Base-by-base conservation (phyloP, 2,329 filamentous ascomycete species). In the Penicillium sp. region DNA sequence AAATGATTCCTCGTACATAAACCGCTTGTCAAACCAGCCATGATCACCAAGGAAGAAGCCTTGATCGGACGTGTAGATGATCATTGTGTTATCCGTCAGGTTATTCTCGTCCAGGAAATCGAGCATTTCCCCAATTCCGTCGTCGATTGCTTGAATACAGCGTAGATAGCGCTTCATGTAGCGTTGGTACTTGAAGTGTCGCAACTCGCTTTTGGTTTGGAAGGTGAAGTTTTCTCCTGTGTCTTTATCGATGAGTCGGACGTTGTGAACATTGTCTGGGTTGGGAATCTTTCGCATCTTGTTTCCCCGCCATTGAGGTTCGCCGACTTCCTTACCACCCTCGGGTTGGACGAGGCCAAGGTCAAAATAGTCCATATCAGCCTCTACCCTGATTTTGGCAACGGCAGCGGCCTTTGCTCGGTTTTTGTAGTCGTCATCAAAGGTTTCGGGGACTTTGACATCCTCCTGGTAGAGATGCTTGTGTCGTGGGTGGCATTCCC, bases 1-100 rank as follows among this genome's bases (percentile, higher is more conserved):
- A 67, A 83, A 82, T 12, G 70, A 75, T 64, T 83, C 79, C 59
- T 83, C 80, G 65, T 83, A 83, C 76, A 83, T 82, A 64, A 83
- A 82, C 3, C 80, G 75, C 66, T 83, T 83, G 64, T 82, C 81
- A 61, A 82, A 82, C 80, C 79, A 83, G 53, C 80, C 80, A 59
- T 83, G 81, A 57, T 83, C 80, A 7, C 80, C 80, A 0, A 83
- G 74, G 65, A 82, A 83, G 68, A 82, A 82, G 5, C 80, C 81
- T 58, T 82, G 79, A 60, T 82, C 80, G 0, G 77, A 80, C 0
- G 77, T 81, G 59, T 82, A 82, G n/a, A 82, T 71, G 2, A 82
- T 74, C 3, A 82, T 66, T 0, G 79, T 82, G 60, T 81, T 74
- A 0, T 79, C 68, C 0, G 73, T 65, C 0, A 81, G 64, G 0